Conservation (phyloP, 2,329 filamentous ascomycete genomes). For the Botrytis squamosa region DNA sequence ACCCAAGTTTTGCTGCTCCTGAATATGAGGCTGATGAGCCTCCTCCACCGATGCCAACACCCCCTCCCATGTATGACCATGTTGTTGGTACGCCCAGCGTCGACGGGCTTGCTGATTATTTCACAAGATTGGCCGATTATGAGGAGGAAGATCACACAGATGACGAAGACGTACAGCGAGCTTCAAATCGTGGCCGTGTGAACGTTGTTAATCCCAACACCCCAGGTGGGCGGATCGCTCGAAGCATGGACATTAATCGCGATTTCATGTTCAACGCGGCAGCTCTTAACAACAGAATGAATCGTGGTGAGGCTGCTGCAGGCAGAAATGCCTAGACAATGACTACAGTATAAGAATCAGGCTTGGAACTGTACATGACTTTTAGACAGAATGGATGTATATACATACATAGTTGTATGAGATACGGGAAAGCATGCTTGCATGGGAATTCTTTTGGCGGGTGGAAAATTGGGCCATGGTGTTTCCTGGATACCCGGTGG, state of each 20-base stretch:
- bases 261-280: slow-evolving; percentile 37
- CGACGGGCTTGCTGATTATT: slow-evolving; percentile 66
- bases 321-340: background rate
- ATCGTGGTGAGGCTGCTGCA: background rate
- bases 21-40: slow-evolving; percentile 68
- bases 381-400: background rate
- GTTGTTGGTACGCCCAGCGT: slow-evolving; percentile 55
- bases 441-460: background rate
- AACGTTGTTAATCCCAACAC: slow-evolving; percentile 39
- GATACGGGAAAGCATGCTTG: background rate
- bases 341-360: background rate
- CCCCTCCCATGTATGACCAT: slow-evolving; percentile 66
- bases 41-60: slow-evolving; percentile 67
- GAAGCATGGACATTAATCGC: slow-evolving; percentile 40
- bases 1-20: slow-evolving; percentile 69
- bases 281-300: slow-evolving; percentile 9
- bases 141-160: slow-evolving; percentile 35
- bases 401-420: background rate
- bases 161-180: slow-evolving; percentile 34
- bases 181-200: slow-evolving; percentile 36
- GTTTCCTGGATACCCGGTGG: slow-evolving; percentile 7
- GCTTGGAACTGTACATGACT: background rate
- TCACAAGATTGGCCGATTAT: slow-evolving; percentile 49
- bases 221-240: slow-evolving; percentile 36
- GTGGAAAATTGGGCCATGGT: slow-evolving; percentile 7